phyloP scores from a whole-genome alignment of 1,139 yeast species.

The Oligophagozyma castellii region DNA sequence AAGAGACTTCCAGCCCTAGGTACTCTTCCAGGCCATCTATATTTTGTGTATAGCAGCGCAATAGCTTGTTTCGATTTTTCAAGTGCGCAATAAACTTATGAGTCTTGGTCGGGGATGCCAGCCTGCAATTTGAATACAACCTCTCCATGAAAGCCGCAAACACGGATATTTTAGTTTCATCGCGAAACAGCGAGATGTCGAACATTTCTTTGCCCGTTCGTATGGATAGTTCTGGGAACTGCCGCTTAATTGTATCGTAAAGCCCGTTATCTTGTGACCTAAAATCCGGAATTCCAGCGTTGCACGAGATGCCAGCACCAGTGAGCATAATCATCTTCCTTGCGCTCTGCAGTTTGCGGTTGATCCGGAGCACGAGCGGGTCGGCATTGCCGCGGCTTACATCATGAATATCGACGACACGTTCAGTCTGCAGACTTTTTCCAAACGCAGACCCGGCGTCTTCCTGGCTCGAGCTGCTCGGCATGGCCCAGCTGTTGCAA shows the following conservation, averaged over 20 bases:
- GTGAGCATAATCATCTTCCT: conserved; percentile 51
- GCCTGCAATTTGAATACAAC: conserved; percentile 45
- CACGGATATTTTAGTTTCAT: conserved; percentile 39
- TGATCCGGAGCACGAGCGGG: not conserved
- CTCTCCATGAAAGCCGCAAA: conserved; percentile 51
- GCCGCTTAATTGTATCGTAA: conserved; percentile 56
- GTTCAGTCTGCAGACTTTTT: no score
- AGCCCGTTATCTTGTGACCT: conserved; percentile 64
- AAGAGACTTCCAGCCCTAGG: conserved; percentile 22
- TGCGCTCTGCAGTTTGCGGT: conserved; percentile 14
- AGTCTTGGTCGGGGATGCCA: conserved; percentile 71
- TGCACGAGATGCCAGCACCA: conserved; percentile 93
- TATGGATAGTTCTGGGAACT: conserved; percentile 47
- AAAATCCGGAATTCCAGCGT: conserved; percentile 94
- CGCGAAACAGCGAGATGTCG: conserved; percentile 69
- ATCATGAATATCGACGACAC: no score
- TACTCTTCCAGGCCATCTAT: conserved; percentile 34
- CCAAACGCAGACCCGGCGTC: no score
- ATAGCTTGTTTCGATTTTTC: conserved; percentile 50
- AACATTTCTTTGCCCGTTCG: conserved; percentile 74
- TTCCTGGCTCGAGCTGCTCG: no score
- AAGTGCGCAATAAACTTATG: conserved; percentile 62
- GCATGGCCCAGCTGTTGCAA: no score
- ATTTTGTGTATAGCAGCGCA: conserved; percentile 76
- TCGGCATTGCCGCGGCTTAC: no score